phyloP scores from a whole-genome alignment of 1,139 yeast species.

The Meyerozyma athensensis region DNA sequence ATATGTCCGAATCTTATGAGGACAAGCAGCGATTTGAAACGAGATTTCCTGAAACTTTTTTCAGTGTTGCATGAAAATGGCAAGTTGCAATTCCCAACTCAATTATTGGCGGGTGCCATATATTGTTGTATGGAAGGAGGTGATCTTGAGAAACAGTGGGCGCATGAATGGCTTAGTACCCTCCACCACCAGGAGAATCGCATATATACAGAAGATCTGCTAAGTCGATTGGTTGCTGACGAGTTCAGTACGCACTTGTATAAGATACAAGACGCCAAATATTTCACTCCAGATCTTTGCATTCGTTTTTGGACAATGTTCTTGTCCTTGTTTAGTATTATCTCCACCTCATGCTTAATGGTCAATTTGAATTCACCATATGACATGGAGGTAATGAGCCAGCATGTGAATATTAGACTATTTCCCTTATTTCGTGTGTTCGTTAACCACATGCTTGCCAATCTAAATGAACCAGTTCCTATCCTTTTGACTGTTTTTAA shows the following conservation, averaged over 20 bases:
- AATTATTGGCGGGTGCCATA: constrained; percentile 44
- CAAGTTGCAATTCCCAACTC: constrained; percentile 9
- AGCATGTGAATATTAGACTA: constrained; percentile 32
- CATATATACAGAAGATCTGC: constrained; percentile 9
- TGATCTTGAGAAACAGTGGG: constrained; percentile 43
- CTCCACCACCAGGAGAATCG: constrained; percentile 11
- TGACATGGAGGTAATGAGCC: constrained; percentile 40
- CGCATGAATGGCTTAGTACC: constrained; percentile 25
- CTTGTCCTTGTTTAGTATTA: constrained; percentile 33
- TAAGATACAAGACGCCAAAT: constrained; percentile 48
- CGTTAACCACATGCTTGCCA: constrained; percentile 47
- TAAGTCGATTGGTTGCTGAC: constrained; percentile 39
- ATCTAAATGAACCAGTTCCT: constrained; percentile 51
- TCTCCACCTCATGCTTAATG: constrained; percentile 36
- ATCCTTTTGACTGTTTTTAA: constrained; percentile 44
- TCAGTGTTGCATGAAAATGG: constrained; percentile 17
- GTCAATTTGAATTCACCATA: constrained; percentile 38
- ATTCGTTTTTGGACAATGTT: constrained; percentile 52
- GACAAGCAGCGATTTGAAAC: constrained; percentile 25
- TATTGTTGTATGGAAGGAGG: constrained; percentile 52
- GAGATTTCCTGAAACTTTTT: constrained; percentile 20
- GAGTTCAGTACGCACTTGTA: constrained; percentile 52
- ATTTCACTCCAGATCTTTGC: constrained; percentile 40
- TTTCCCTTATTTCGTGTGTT: constrained; percentile 44
- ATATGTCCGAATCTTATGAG: constrained; percentile 49